Base-by-base conservation (phyloP, 2,329 filamentous ascomycete genomes). In the Blumeria graminis region DNA sequence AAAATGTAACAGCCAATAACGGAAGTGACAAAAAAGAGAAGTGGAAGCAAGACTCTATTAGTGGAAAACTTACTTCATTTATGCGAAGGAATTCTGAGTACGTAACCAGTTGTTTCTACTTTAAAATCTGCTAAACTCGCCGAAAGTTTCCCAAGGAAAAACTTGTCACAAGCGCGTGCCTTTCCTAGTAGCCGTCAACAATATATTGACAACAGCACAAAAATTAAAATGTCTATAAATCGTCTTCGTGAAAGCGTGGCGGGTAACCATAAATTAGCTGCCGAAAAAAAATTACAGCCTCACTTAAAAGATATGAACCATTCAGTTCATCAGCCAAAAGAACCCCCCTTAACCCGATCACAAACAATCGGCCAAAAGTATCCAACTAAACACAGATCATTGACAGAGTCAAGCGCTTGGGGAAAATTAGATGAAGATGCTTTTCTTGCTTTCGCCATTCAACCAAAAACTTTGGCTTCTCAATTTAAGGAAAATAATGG, bases 381-480 rank as follows among this genome's bases (percentile, higher is more conserved):
- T 28, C 38, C 38, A 11, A 11, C n/a, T 39, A 11, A 39, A 39
- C 10, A 39, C 3, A 39, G 38, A 39, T 2, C 38, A 11, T n/a
- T n/a, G 10, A n/a, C 28, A 11, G 16, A n/a, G 28, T 18, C 18
- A 7, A 46, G 43, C 22, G 43, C 43, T 16, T 46, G 43, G 43
- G 43, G 43, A 1, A 10, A n/a, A 4, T 46, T 46, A 46, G 43
- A 46, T 46, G 43, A 46, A 22, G 18, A 46, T 18, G 43, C 43
- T 16, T 46, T 46, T 46, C 43, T 46, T 16, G 43, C 90, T 0
- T 85, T 94, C 65, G 57, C 59, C 6, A 61, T 65, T 18, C 57
- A 64, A 56, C 62, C 57, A 48, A 62, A 60, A 32, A 60, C 46
- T 14, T 63, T 61, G 39, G 58, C 53, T 58, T 64, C 58, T 58